Evolutionary conservation across 257 asterid genomes (phyloP), one percentile per base, ranked within the genome.

Genomic region (Lithospermum erythrorhizon): DNA sequence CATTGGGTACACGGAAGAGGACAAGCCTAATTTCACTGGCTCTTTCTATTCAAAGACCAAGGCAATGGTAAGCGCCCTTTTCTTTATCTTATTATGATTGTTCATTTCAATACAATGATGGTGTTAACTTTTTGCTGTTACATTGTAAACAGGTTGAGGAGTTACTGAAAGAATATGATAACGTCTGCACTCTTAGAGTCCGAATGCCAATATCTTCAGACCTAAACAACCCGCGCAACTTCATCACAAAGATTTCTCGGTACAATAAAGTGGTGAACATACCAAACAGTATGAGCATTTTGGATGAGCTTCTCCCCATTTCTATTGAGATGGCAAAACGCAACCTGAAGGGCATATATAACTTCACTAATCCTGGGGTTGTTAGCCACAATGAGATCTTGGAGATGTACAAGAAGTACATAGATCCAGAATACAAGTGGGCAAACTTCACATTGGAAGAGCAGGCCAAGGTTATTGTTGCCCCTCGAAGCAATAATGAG

Each of bases 151-250:
- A 56, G 80, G 76, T 71, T 11, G 80, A 75, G 35, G 74, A 71
- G 59, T 64, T 75, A 25, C 45, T 75, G 9, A 75, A 68, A 45
- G 77, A 71, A 30, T 75, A 68, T 64, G 72, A 65, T 9, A 71
- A 75, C 23, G 77, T 75, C 0, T 75, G 80, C 69, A 75, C 80
- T 17, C 68, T 75, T 21, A 32, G 77, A 53, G 80, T 71, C 9
- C 53, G 77, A 49, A 75, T 71, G 77, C 77, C 80, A n/a, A 71
- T 75, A 41, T 68, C 77, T 30, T 68, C 74, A 1, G 80, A 75
- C 17, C 72, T 75, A 0, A 41, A 13, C 35, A 75, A 75, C 55
- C 77, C 80, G 0, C 59, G 74, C 47, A 75, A 75, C 55, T 75
- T 75, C 58, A 71, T 75, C 1, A 65, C 75, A 16, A 71, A 75